Evolutionary conservation across 257 asterid species (phyloP).

Genomic region (Fraxinus anomala): DNA sequence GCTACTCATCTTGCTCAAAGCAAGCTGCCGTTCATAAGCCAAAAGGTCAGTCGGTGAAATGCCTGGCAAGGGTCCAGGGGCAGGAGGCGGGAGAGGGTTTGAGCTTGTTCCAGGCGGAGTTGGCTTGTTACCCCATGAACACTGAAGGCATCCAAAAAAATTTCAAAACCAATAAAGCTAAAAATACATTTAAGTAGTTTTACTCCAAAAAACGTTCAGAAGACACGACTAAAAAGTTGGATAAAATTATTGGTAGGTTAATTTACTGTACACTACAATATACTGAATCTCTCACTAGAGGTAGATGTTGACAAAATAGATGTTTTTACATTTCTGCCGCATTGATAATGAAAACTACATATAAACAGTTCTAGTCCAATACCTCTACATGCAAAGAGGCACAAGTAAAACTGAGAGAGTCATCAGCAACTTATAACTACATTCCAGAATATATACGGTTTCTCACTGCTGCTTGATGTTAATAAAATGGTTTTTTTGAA

Average conservation of each 20-base stretch:
- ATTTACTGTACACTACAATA: not conserved
- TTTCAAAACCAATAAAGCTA: not conserved
- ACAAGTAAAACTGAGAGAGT: not conserved
- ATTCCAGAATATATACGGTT: not conserved
- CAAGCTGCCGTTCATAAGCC: slow-evolving; percentile 45
- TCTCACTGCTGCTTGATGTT: not conserved
- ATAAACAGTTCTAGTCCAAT: not conserved
- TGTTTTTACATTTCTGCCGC: not conserved
- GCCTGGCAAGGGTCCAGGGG: slow-evolving; percentile 38
- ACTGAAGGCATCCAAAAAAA: slow-evolving; percentile 26
- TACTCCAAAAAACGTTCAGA: not conserved
- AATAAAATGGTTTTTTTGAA: not conserved
- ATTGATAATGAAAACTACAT: not conserved
- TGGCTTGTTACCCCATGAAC: slow-evolving; percentile 57
- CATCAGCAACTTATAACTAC: not conserved
- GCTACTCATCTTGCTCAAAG: slow-evolving; percentile 50
- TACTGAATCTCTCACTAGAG: not conserved
- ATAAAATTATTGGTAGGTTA: not conserved
- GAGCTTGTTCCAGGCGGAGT: slow-evolving; percentile 51
- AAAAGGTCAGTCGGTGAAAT: slow-evolving; percentile 38
- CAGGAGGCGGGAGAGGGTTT: slow-evolving; percentile 53
- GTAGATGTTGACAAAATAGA: not conserved
- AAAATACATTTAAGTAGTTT: not conserved
- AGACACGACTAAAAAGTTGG: not conserved
- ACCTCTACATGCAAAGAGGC: not conserved